phyloP scores from a whole-genome alignment of 139 green algal genomes.

The Pleodorina starrii region DNA sequence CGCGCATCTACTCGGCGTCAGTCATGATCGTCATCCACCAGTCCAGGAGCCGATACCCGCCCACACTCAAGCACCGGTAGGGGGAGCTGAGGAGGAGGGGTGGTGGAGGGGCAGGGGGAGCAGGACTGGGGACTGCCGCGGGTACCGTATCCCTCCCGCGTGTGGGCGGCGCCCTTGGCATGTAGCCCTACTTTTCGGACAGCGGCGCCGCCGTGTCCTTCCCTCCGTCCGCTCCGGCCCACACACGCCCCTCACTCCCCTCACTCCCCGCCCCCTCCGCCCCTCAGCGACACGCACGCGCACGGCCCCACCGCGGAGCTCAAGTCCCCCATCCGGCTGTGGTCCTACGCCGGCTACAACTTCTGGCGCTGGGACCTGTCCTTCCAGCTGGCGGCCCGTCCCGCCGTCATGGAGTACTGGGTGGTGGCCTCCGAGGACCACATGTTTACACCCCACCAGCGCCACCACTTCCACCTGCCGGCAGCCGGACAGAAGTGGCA shows the following conservation, averaged over 20 bases:
- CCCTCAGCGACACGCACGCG: constrained; percentile 13
- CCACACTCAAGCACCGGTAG: constrained; percentile 42
- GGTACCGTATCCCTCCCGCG: no score
- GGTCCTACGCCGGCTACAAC: constrained; percentile 48
- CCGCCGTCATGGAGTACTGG: neutral
- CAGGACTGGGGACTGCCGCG: no score
- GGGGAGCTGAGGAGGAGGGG: no score
- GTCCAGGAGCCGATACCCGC: constrained; percentile 25
- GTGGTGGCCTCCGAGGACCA: constrained; percentile 13
- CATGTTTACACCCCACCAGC: constrained; percentile 25
- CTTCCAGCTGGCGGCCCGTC: neutral
- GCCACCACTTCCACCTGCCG: constrained; percentile 53
- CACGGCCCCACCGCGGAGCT: neutral
- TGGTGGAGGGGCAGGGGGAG: no score
- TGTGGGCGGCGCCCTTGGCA: no score
- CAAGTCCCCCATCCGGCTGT: neutral
- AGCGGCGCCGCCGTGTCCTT: neutral
- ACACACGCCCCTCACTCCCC: neutral
- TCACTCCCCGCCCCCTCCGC: neutral
- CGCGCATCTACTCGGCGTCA: constrained; percentile 37
- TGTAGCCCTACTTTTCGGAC: no score
- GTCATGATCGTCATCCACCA: constrained; percentile 60
- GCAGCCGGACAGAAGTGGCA: constrained; percentile 52
- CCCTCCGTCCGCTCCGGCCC: neutral
- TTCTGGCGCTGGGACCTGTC: constrained; percentile 46